Conservation (phyloP, 2,329 filamentous ascomycete genomes). For the Diaporthe citriasiana region DNA sequence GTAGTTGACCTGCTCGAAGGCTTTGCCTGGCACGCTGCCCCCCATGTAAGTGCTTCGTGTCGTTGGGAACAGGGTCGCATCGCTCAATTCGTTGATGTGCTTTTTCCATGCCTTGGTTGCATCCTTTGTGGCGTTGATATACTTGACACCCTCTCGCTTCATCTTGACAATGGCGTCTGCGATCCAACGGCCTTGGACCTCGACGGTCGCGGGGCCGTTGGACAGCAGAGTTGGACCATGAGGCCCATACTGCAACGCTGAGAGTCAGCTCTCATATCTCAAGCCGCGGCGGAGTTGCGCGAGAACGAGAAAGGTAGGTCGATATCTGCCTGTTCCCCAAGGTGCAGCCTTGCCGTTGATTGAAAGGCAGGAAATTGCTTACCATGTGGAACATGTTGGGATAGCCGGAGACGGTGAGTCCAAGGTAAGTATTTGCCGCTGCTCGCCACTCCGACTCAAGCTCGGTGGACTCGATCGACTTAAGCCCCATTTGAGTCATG, state of each 20-base stretch:
- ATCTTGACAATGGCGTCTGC: conserved; percentile 65
- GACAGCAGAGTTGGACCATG: conserved; percentile 69
- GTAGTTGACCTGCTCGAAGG: conserved; percentile 65
- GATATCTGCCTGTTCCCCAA: background rate
- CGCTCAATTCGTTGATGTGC: conserved; percentile 60
- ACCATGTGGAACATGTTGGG: conserved; percentile 65
- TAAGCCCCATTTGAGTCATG: conserved; percentile 61
- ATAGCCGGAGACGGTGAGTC: conserved; percentile 58
- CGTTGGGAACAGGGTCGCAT: conserved; percentile 63
- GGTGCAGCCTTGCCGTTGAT: background rate
- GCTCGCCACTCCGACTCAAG: conserved; percentile 59
- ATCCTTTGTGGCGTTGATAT: conserved; percentile 63
- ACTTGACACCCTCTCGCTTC: conserved; percentile 59
- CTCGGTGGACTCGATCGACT: conserved; percentile 55
- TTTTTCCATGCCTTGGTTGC: conserved; percentile 64
- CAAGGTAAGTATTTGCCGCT: conserved; percentile 60
- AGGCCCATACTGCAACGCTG: conserved; percentile 59
- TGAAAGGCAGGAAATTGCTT: background rate
- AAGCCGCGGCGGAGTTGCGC: background rate
- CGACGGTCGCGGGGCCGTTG: conserved; percentile 69
- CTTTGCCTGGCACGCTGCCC: conserved; percentile 67
- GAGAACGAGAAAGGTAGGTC: background rate
- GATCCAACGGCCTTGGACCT: conserved; percentile 71
- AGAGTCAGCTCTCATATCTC: background rate
- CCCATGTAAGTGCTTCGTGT: conserved; percentile 65